A percentile compares a stretch with the other conserved stretches of the same genome.
phyloP scores from a whole-genome alignment of 1,284 basidiomycete genomes.

The Apiotrichum veenhuisii region DNA sequence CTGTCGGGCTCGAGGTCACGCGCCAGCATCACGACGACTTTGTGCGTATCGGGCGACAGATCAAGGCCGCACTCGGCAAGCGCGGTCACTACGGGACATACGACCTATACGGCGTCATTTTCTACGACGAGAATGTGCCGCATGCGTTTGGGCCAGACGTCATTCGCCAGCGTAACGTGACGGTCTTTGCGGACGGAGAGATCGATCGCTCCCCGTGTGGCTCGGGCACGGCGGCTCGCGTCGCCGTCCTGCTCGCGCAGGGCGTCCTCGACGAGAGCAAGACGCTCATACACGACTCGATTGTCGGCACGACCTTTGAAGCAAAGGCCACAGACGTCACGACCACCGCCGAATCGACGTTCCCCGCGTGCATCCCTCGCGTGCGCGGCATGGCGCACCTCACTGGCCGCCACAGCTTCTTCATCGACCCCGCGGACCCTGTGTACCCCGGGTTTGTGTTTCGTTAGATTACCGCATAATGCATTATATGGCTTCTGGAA shows the following conservation, averaged over 20 bases:
- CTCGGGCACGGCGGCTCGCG: conserved; percentile 51
- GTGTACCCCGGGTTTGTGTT: conserved; percentile 22
- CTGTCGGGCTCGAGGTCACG: conserved; percentile 44
- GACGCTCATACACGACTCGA: conserved; percentile 13
- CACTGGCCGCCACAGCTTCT: conserved; percentile 11
- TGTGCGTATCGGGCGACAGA: conserved; percentile 27
- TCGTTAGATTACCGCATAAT: conserved; percentile 4
- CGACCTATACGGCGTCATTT: conserved; percentile 18
- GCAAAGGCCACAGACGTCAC: not conserved
- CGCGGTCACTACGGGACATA: conserved; percentile 22
- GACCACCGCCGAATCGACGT: conserved; percentile 3
- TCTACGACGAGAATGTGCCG: conserved; percentile 14
- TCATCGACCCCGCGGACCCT: conserved; percentile 16
- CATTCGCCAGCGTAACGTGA: conserved; percentile 15
- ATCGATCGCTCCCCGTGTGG: conserved; percentile 54
- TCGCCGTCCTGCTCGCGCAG: conserved; percentile 49
- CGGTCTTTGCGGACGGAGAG: conserved; percentile 51
- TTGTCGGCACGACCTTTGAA: conserved; percentile 15
- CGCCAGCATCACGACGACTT: conserved; percentile 37
- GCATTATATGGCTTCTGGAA: too few species aligned
- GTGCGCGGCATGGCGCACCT: conserved; percentile 18
- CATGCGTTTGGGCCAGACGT: not conserved
- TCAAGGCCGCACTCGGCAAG: conserved; percentile 33
- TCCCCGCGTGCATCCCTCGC: conserved; percentile 12
- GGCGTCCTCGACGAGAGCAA: conserved; percentile 23